phyloP scores from a whole-genome alignment of 768 basidiomycete genomes.

The Tylopilus vinaceipallidus region DNA sequence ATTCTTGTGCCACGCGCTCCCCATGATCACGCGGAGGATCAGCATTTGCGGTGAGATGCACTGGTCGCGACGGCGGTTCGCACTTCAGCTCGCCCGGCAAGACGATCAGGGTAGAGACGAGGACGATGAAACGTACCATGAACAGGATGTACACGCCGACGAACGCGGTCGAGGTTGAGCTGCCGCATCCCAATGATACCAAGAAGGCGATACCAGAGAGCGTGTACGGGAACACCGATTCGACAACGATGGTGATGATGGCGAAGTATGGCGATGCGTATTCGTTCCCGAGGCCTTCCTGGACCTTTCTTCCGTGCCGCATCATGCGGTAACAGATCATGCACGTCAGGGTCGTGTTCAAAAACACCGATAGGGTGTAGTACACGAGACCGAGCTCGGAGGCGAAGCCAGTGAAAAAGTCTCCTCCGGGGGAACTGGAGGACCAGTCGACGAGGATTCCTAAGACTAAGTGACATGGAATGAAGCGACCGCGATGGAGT shows the following conservation, averaged over 20 bases:
- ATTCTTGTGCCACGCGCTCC: constrained; percentile 12
- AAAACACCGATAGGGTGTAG: constrained; percentile 8
- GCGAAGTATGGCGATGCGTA: constrained; percentile 17
- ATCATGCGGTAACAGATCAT: constrained; percentile 24
- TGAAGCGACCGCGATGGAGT: not conserved
- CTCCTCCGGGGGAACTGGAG: constrained; percentile 13
- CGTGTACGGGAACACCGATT: constrained; percentile 26
- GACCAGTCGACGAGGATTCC: constrained; percentile 13
- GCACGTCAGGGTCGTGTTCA: constrained; percentile 19
- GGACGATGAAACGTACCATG: constrained; percentile 20
- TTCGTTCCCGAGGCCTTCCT: constrained; percentile 14
- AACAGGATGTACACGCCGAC: constrained; percentile 13
- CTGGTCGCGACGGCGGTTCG: not conserved
- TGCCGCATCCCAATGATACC: constrained; percentile 16
- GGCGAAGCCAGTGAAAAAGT: constrained; percentile 17
- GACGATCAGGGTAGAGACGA: not conserved
- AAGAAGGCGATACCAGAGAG: constrained; percentile 25
- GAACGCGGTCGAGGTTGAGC: constrained; percentile 13
- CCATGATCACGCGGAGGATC: constrained; percentile 23
- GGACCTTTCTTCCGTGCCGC: constrained; percentile 5
- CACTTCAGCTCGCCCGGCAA: not conserved
- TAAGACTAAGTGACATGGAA: constrained; percentile 9
- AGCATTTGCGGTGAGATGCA: constrained; percentile 29
- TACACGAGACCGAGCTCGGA: constrained; percentile 18
- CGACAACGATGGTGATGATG: constrained; percentile 13